Conservation (phyloP, 2,329 filamentous ascomycete genomes). For the Curvularia sp. region DNA sequence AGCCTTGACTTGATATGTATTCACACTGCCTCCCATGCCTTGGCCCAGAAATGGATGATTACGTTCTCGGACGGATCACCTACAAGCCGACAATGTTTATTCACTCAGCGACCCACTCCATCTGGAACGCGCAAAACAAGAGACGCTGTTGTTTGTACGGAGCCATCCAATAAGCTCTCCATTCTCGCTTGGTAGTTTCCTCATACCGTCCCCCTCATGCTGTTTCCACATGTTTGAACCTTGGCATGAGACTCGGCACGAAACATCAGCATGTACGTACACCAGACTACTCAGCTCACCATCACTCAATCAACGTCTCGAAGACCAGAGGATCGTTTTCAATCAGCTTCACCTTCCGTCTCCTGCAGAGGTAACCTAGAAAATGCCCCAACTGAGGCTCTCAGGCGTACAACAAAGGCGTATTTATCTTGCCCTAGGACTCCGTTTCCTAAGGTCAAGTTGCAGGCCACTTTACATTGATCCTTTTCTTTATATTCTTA, state of each 20-base stretch:
- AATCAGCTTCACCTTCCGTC: conserved; percentile 8
- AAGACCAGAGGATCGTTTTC: conserved; percentile 6
- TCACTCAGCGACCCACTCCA: neutral
- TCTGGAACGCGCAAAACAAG: conserved; percentile 10
- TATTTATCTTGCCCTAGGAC: conserved; percentile 9
- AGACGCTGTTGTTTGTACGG: neutral
- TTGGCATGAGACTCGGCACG: conserved; percentile 23
- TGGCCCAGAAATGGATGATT: neutral
- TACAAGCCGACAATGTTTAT: conserved; percentile 1
- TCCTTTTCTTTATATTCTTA: neutral
- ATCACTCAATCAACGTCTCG: conserved; percentile 3
- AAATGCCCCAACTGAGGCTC: conserved; percentile 3
- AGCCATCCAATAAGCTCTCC: conserved; percentile 2
- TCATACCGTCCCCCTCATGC: neutral
- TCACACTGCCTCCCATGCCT: neutral
- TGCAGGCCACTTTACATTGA: conserved; percentile 14
- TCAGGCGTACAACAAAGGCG: conserved; percentile 1
- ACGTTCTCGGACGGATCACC: neutral
- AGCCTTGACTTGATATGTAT: neutral
- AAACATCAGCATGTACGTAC: conserved; percentile 16
- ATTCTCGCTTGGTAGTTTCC: neutral
- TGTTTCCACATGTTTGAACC: conserved; percentile 18
- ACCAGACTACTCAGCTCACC: neutral
- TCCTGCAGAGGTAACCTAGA: neutral
- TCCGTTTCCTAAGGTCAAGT: conserved; percentile 1